Base-by-base conservation (phyloP, 176 grass and related monocot genomes). In the Calamus simplicifolius region DNA sequence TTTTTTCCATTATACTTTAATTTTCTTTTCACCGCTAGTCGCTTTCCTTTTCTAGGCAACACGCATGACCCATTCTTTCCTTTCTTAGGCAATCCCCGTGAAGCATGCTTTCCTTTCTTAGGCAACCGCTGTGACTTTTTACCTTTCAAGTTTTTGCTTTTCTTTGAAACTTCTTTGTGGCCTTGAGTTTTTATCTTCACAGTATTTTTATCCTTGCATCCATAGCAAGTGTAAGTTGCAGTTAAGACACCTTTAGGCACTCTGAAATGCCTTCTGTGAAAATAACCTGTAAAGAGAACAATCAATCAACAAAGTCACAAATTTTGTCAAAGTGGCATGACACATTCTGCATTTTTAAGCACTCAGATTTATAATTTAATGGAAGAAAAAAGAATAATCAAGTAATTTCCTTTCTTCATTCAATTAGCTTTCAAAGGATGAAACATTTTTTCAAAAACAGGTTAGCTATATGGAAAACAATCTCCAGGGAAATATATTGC, bases 261-360 rank as follows among this genome's bases (percentile, higher is more conserved):
- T 57, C 78, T 98, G 70, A 92, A 92, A 88, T 98, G 94, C 61
- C 79, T 98, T 69, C 62, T 79, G 75, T 98, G 94, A 75, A 98
- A 98, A 80, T 75, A 73, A n/a, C 81, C 94, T 98, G 88, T 77
- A 56, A 28, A 73, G 4, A 67, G 70, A 63, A 79, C 54, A 67
- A 55, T 81, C 75, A 85, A 53, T 17, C 70, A 43, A 43, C 1
- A 3, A 43, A 43, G 12, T 13, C 10, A 2, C 35, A 43, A 43
- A 43, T 43, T 43, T 43, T 43, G 12, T 10, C 35, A 7, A 12
- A 43, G 6, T 43, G 35, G 12, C 35, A 12, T 13, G 8, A 6
- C 35, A 8, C 7, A 38, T 38, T 38, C 31, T 43, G 35, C 6
- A 43, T 2, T 43, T 43, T 43, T 43, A 43, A 43, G 35, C 35